Conservation (phyloP, 2,329 filamentous ascomycete species). For the Hypoxylon sp. region DNA sequence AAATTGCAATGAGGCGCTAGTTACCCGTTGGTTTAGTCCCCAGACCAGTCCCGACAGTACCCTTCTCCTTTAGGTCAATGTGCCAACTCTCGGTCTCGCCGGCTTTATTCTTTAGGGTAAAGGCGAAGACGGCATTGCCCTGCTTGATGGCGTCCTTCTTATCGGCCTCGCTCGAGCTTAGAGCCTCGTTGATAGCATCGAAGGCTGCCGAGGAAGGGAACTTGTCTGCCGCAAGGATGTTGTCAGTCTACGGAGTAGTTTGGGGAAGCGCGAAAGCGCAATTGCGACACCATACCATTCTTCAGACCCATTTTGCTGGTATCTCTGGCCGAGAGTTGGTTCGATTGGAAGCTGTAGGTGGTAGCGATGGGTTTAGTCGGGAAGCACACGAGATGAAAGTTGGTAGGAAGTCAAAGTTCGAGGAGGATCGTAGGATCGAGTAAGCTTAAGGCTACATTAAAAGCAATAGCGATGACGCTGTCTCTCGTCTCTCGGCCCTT, state of each 20-base stretch:
- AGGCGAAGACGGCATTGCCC: conserved; percentile 88
- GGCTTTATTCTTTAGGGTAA: conserved; percentile 88
- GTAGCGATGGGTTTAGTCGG: conserved; percentile 8
- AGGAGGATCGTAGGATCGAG: conserved; percentile 38
- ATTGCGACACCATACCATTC: conserved; percentile 67
- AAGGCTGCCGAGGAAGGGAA: conserved; percentile 94
- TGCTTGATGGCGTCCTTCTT: conserved; percentile 88
- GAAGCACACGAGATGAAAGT: conserved; percentile 17
- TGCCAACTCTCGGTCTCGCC: conserved; percentile 90
- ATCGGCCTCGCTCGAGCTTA: conserved; percentile 77
- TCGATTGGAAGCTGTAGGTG: conserved; percentile 18
- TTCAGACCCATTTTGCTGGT: conserved; percentile 75
- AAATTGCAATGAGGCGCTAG: not conserved
- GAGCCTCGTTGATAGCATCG: conserved; percentile 82
- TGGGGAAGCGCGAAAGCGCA: conserved; percentile 13
- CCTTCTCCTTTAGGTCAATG: conserved; percentile 93
- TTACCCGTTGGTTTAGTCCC: conserved; percentile 86
- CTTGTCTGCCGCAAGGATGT: conserved; percentile 65
- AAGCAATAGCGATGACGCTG: conserved; percentile 45
- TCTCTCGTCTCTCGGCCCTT: conserved; percentile 27
- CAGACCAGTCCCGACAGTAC: conserved; percentile 81
- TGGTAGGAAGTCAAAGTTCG: conserved; percentile 14
- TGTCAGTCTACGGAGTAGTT: conserved; percentile 22
- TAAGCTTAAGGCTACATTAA: conserved; percentile 36
- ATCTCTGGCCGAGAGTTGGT: conserved; percentile 20